Evolutionary conservation across 352 stramenopile species (phyloP), one percentile per base, ranked within the genome.

Genomic region (Thalassiosira sp.): DNA sequence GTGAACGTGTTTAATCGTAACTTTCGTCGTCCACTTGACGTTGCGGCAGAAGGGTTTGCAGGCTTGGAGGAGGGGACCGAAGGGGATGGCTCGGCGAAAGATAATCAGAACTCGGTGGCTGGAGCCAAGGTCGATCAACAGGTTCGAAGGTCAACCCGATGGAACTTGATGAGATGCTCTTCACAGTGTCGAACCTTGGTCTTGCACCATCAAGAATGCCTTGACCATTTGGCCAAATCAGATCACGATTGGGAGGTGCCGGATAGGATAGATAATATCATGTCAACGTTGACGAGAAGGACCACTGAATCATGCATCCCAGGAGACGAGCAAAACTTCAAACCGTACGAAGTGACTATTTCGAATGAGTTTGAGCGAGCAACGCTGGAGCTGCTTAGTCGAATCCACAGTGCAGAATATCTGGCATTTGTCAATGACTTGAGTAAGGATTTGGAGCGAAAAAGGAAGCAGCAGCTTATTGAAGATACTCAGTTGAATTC

Each of bases 181-280:
- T 73, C 87, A 2, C 72, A 86, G 22, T 90, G 92, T 46, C 72
- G 91, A 65, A 96, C 93, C 2, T 77, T 97, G 28, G 79, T 98
- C 18, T 72, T 97, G 18, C 90, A 97, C 74, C 94, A 97, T 81
- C 89, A 89, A 10, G 92, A 97, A 86, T 97, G 92, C 83, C 75
- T 95, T 22, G 88, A 95, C 25, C 94, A 97, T 63, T 72, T 92
- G 37, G 73, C 84, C 7, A 94, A 91, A 58, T 79, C 73, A 45
- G 65, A 73, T 52, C 72, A 87, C 49, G 90, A 96, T 65, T 97
- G 93, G 92, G 93, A 97, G 81, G 87, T 85, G 35, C 94, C 94
- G 5, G 89, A 94, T 72, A 83, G 94, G 56, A 87, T 97, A 1
- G 80, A 62, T 2, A 82, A 85, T 31, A 96, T 97, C 70, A 81